Evolutionary conservation across 306 rosid species (phyloP), one percentile per base, ranked within the genome.

Genomic region (Amphicarpaea edgeworthii): DNA sequence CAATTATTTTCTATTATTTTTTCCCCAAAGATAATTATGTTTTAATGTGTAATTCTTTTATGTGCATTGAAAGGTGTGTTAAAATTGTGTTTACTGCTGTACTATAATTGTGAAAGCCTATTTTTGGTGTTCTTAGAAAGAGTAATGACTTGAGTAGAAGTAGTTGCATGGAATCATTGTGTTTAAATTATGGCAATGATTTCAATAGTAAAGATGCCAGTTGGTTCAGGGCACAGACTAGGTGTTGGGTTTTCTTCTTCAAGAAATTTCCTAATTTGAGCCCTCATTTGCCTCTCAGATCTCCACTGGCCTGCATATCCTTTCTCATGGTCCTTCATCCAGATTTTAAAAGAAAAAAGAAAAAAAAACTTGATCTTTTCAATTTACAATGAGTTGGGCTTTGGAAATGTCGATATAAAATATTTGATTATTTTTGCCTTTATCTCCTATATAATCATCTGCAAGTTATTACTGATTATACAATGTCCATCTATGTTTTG

Each of bases 401-500:
- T 49, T 8, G 58, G 26, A 60, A 30, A 20, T 37, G 46, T 64
- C 32, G 19, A 11, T 10, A 26, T 24, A 57, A 7, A 51, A 53
- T 1, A n/a, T 30, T 16, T 17, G 20, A 19, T 4, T 54, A 12
- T 19, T 32, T 21, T 60, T 19, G 30, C 59, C 65, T 32, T 16
- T 37, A 20, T 37, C 19, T 58, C n/a, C 32, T 28, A 28, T 28
- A 28, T 3, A 28, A 28, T 28, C 32, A 43, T 54, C 3, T 60
- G 17, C 43, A 6, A 8, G 16, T 72, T 77, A 12, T 54, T 74
- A 30, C 57, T 81, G 30, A 80, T 47, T 73, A 20, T 41, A 21
- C 14, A 47, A 24, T 70, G 17, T 59, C 58, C 71, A 12, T 62
- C 49, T 58, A 62, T 84, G 68, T 32, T 47, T 78, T 49, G 85